Percentiles rank a stretch among this genome's conserved stretches.
phyloP scores from a whole-genome alignment of 2,329 filamentous ascomycete genomes.

The Exophiala calicioides region DNA sequence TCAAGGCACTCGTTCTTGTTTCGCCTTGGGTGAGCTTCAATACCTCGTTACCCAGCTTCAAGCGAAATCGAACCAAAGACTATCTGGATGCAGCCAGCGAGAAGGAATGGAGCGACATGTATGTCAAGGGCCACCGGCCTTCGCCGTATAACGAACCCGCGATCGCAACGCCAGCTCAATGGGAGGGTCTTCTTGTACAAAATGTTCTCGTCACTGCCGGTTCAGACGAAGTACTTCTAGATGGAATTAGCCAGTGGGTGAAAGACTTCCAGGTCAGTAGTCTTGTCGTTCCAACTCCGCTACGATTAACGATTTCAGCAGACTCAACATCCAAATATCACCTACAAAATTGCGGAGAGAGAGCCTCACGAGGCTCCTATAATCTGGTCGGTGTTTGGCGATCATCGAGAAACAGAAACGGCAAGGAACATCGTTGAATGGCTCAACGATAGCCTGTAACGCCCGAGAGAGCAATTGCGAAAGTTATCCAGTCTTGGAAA shows the following conservation, averaged over 20 bases:
- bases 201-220: slow-evolving; percentile 58
- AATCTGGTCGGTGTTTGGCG: slow-evolving; percentile 40
- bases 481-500: too few relatives aligned
- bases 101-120: slow-evolving; percentile 51
- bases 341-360: slow-evolving; percentile 38
- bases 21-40: slow-evolving; percentile 60
- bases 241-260: slow-evolving; percentile 55
- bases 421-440: slow-evolving; percentile 39
- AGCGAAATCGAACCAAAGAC: slow-evolving; percentile 54
- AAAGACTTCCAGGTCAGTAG: slow-evolving; percentile 48
- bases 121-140: slow-evolving; percentile 42
- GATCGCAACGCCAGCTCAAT: slow-evolving; percentile 56
- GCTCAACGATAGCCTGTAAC: slow-evolving; percentile 28
- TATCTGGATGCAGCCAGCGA: slow-evolving; percentile 47
- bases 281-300: too few relatives aligned
- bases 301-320: neutral
- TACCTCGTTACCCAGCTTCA: slow-evolving; percentile 44
- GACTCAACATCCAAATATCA: slow-evolving; percentile 30
- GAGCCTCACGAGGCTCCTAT: slow-evolving; percentile 46
- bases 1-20: slow-evolving; percentile 56
- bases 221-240: slow-evolving; percentile 57
- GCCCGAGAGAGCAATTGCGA: too few relatives aligned
- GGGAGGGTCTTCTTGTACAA: slow-evolving; percentile 50
- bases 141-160: slow-evolving; percentile 59
- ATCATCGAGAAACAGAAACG: slow-evolving; percentile 40